Evolutionary conservation across 2,329 filamentous ascomycete species (phyloP).

Genomic region (Neopestalotiopsis sp.): DNA sequence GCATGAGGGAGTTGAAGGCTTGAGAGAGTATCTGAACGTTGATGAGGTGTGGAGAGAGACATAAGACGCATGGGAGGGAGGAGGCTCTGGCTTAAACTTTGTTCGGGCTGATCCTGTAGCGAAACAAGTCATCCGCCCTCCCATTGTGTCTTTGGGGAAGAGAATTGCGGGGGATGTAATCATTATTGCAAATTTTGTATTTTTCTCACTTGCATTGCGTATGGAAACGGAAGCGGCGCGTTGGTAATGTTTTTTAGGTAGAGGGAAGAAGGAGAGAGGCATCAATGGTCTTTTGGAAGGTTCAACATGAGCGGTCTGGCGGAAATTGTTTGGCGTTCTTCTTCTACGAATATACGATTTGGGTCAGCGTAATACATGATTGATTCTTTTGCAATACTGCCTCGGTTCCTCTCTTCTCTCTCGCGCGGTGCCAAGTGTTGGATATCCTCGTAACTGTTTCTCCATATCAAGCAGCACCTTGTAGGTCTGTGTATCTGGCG

Average conservation of each 20-base stretch:
- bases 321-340: no score
- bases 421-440: background rate
- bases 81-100: background rate
- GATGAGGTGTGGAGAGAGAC: constrained; percentile 11
- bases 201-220: background rate
- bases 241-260: background rate
- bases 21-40: constrained; percentile 23
- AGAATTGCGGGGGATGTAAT: background rate
- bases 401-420: background rate
- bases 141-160: background rate
- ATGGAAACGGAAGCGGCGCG: background rate
- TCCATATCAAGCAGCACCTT: no score
- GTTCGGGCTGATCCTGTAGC: background rate
- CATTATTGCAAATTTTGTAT: background rate
- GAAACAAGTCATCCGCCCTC: no score
- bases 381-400: background rate
- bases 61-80: background rate
- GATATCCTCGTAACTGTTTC: no score
- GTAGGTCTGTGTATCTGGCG: no score
- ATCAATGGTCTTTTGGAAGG: no score
- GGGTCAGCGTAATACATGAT: background rate
- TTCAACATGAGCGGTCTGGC: no score
- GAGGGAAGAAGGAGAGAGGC: no score
- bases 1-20: constrained; percentile 64
- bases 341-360: background rate